Percentiles rank a stretch among this genome's conserved stretches.
Evolutionary conservation across 1,139 yeast species (phyloP).

Genomic region (Taphrina populina): DNA sequence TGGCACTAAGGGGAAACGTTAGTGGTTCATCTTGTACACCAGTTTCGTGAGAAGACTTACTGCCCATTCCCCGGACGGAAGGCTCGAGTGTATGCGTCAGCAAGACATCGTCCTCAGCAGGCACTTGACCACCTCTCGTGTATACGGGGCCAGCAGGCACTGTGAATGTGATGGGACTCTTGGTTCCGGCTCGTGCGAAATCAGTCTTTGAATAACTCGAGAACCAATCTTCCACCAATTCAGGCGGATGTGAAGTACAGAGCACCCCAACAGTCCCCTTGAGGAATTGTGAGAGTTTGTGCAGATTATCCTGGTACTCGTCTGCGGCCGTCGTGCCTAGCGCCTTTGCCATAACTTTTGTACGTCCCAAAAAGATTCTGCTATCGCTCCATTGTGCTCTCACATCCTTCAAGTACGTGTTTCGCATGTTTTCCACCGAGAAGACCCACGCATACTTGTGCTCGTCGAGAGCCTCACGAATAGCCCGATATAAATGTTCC

Average conservation of each 20-base stretch:
- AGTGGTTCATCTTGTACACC: neutral
- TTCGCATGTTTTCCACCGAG: constrained; percentile 86
- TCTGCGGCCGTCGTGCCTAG: constrained; percentile 83
- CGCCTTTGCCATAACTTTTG: constrained; percentile 89
- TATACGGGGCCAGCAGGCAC: constrained; percentile 88
- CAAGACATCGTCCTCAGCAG: constrained; percentile 90
- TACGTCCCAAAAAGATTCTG: constrained; percentile 70
- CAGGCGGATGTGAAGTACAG: constrained; percentile 81
- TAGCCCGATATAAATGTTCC: constrained; percentile 84
- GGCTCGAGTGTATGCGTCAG: constrained; percentile 95
- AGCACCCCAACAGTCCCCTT: constrained; percentile 81
- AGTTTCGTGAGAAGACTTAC: constrained; percentile 7
- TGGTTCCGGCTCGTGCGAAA: constrained; percentile 84
- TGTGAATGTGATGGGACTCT: constrained; percentile 75
- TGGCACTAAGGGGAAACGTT: constrained; percentile 53
- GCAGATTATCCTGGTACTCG: constrained; percentile 83
- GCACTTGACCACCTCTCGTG: constrained; percentile 91
- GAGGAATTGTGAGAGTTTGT: constrained; percentile 57
- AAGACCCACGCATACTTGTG: constrained; percentile 76
- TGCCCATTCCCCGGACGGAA: constrained; percentile 80
- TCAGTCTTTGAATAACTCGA: constrained; percentile 73
- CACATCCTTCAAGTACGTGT: constrained; percentile 89
- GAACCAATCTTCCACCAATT: constrained; percentile 82
- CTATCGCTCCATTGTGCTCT: constrained; percentile 92
- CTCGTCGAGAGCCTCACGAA: constrained; percentile 74